A percentile compares a stretch with the other conserved stretches of the same genome.
Conservation (phyloP, 2,329 filamentous ascomycete genomes). For the Ceratocystis variospora region DNA sequence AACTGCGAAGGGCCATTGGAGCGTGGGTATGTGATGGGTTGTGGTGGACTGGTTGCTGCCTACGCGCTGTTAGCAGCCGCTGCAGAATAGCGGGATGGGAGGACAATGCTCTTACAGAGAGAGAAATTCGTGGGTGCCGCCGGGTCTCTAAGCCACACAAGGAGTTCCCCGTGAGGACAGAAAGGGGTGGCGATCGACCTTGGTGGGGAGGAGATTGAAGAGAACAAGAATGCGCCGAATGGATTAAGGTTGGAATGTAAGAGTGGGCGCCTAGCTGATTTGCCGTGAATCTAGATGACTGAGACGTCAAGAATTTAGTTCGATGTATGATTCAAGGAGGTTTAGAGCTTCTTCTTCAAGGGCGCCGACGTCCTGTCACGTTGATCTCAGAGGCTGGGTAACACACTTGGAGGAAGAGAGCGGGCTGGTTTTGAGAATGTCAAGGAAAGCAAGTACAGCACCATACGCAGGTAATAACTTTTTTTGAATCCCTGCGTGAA, state of each 20-base stretch:
- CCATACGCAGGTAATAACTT: not conserved
- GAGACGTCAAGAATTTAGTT: not conserved
- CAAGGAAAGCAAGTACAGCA: not conserved
- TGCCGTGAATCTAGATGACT: not conserved
- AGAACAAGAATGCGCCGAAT: not conserved
- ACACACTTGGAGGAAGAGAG: not conserved
- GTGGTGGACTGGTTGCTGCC: not conserved
- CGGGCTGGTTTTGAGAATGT: not conserved
- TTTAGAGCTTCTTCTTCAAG: not conserved
- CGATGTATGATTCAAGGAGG: not conserved
- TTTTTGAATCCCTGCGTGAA: not conserved
- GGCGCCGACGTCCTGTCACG: not conserved
- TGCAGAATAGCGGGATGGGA: not conserved
- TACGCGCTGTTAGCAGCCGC: conserved; percentile 1
- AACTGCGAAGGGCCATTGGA: conserved; percentile 1
- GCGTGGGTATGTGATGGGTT: not conserved
- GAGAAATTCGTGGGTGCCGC: not conserved
- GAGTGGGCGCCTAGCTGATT: not conserved
- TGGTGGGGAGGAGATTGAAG: not conserved
- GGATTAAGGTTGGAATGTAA: conserved; percentile 4
- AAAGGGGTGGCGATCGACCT: not conserved
- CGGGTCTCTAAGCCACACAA: not conserved
- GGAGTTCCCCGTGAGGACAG: not conserved
- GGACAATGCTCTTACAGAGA: not conserved
- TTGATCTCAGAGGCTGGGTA: not conserved